These are phyloP conservation scores for Petunia axillaris DNA, from an alignment of 257 asterid species.

Conservation along the genomic window DNA sequence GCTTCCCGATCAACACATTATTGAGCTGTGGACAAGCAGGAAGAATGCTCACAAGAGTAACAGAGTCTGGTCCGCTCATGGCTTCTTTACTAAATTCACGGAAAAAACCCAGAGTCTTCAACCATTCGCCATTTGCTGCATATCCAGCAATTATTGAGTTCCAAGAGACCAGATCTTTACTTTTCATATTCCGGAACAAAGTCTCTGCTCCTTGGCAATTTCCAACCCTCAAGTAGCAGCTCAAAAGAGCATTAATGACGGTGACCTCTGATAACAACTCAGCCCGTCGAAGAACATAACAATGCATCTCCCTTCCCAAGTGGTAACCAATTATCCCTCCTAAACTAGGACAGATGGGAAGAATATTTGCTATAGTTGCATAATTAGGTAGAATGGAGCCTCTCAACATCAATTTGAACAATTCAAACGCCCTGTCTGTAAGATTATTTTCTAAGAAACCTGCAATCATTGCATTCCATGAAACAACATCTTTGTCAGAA, in stretches of 20 bases:
- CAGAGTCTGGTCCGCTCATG: conserved; percentile 52
- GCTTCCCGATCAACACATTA: conserved; percentile 62
- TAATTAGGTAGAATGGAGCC: conserved; percentile 57
- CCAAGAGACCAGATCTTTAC: conserved; percentile 76
- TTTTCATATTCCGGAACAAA: conserved; percentile 55
- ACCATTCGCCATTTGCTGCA: conserved; percentile 60
- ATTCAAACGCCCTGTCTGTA: conserved; percentile 47
- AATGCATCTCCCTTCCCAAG: conserved; percentile 67
- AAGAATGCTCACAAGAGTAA: conserved; percentile 69
- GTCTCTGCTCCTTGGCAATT: conserved; percentile 47
- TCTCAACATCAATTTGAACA: conserved; percentile 58
- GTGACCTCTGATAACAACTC: conserved; percentile 51
- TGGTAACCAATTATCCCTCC: conserved; percentile 36
- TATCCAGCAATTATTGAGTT: conserved; percentile 75
- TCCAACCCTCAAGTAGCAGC: conserved; percentile 68
- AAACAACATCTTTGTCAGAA: conserved; percentile 70
- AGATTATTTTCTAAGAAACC: conserved; percentile 71
- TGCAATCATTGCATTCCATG: conserved; percentile 82
- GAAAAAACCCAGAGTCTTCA: conserved; percentile 56
- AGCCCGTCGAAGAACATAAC: conserved; percentile 57
- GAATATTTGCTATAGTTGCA: conserved; percentile 66
- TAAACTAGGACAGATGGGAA: conserved; percentile 60
- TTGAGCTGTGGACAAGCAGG: conserved; percentile 63
- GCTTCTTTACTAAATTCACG: conserved; percentile 41
- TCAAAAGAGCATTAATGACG: conserved; percentile 67